phyloP scores from a whole-genome alignment of 2,329 filamentous ascomycete species.

The Colletotrichum melonis region DNA sequence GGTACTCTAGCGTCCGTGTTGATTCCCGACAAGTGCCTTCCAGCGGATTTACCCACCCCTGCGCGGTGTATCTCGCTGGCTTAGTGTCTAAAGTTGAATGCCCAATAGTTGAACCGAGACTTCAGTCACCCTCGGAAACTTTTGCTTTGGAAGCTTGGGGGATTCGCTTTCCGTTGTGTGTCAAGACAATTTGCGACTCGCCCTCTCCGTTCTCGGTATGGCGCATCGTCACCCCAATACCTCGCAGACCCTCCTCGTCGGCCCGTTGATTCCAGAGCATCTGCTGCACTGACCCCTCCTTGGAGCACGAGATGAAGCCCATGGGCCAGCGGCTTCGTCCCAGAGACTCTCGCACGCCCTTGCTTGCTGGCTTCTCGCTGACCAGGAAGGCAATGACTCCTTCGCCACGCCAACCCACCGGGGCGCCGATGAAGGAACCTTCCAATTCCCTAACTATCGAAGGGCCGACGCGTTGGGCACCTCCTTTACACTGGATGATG shows the following conservation, averaged over 20 bases:
- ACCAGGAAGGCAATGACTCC: conserved; percentile 79
- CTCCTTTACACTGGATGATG: conserved; percentile 77
- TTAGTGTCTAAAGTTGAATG: background rate
- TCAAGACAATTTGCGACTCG: conserved; percentile 59
- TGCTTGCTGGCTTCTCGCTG: conserved; percentile 76
- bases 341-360: conserved; percentile 80
- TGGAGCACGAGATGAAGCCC: conserved; percentile 74
- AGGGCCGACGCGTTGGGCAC: conserved; percentile 64
- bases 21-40: background rate
- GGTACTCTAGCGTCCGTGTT: background rate
- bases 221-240: conserved; percentile 62
- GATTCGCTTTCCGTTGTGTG: conserved; percentile 57
- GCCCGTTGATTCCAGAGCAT: conserved; percentile 79
- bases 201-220: conserved; percentile 46
- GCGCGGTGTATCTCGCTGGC: background rate
- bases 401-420: conserved; percentile 75
- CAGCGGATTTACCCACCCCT: background rate
- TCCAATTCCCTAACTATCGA: conserved; percentile 79
- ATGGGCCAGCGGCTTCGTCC: conserved; percentile 76
- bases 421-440: conserved; percentile 80
- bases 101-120: background rate
- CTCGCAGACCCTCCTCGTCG: conserved; percentile 70
- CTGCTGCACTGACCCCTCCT: conserved; percentile 70
- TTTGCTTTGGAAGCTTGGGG: background rate
- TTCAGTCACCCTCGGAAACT: conserved; percentile 39